Conservation (phyloP, 768 basidiomycete species). For the Tricholoma sp. region DNA sequence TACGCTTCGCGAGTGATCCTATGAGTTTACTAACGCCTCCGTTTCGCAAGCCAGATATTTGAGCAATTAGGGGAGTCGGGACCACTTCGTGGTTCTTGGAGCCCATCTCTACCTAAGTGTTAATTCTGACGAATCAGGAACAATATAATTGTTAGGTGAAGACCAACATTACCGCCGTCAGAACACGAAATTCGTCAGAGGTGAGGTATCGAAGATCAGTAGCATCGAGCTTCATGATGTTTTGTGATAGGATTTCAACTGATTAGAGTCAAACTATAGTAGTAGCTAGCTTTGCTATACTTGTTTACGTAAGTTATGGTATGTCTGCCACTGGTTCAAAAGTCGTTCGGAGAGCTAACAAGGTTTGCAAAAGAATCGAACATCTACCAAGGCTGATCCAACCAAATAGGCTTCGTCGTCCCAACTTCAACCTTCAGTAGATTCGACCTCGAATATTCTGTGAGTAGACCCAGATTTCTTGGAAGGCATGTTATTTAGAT, state of each 20-base stretch:
- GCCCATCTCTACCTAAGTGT: constrained; percentile 85
- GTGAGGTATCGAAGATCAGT: constrained; percentile 92
- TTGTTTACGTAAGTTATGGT: not conserved
- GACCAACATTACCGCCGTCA: constrained; percentile 70
- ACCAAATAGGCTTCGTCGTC: constrained; percentile 10
- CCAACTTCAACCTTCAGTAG: constrained; percentile 7
- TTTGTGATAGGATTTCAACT: no score
- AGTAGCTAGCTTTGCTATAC: no score
- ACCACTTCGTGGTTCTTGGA: constrained; percentile 98
- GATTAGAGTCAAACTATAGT: no score
- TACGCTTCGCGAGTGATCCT: constrained; percentile 86
- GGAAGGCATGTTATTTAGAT: not conserved
- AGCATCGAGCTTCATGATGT: constrained; percentile 85
- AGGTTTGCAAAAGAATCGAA: constrained; percentile 3
- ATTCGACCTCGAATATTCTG: constrained; percentile 4
- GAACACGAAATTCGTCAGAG: constrained; percentile 90
- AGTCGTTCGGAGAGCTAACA: constrained; percentile 13
- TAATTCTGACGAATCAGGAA: not conserved
- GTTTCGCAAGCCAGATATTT: constrained; percentile 87
- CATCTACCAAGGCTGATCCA: not conserved
- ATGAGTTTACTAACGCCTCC: constrained; percentile 94
- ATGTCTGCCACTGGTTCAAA: not conserved
- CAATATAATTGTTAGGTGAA: not conserved
- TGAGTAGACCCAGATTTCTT: not conserved
- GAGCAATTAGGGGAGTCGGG: constrained; percentile 81